Conservation (phyloP, 257 asterid genomes). For the Forsythia suspensa region DNA sequence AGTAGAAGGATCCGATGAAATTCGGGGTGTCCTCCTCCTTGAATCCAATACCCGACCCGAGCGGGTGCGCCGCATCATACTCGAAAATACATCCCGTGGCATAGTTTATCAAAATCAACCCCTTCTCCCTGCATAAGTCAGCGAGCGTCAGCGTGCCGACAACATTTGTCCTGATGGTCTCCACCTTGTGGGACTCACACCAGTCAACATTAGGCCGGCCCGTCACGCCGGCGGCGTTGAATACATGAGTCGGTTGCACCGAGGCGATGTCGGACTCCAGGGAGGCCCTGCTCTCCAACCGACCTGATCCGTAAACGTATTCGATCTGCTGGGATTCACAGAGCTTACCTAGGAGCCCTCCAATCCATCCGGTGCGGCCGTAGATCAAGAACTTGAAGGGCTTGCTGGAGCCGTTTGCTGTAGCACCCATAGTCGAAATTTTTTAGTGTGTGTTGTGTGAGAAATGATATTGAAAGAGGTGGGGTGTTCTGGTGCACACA, state of each 20-base stretch:
- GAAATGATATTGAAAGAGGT: neutral
- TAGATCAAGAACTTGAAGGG: constrained; percentile 74
- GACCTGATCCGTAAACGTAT: constrained; percentile 73
- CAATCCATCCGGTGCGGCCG: constrained; percentile 86
- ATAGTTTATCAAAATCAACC: constrained; percentile 62
- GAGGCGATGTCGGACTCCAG: constrained; percentile 56
- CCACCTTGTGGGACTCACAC: constrained; percentile 90
- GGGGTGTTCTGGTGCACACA: neutral
- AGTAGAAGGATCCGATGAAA: constrained; percentile 78
- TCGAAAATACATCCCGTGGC: constrained; percentile 89
- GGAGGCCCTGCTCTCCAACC: constrained; percentile 56
- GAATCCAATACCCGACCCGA: constrained; percentile 76
- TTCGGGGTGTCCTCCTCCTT: constrained; percentile 91
- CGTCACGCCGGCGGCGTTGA: constrained; percentile 89
- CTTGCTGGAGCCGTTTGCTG: constrained; percentile 55
- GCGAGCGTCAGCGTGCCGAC: constrained; percentile 83
- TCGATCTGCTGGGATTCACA: constrained; percentile 63
- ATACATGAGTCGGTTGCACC: constrained; percentile 67
- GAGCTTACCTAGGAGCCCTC: constrained; percentile 80
- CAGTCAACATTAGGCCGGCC: constrained; percentile 93
- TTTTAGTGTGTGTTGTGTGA: neutral
- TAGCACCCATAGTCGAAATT: constrained; percentile 51
- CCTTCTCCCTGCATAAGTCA: constrained; percentile 70
- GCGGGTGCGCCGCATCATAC: constrained; percentile 58
- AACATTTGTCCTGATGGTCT: constrained; percentile 78